These are phyloP conservation scores for Balamuthia mandrillaris DNA, from an alignment of 208 protist species.

Conservation along the genomic window DNA sequence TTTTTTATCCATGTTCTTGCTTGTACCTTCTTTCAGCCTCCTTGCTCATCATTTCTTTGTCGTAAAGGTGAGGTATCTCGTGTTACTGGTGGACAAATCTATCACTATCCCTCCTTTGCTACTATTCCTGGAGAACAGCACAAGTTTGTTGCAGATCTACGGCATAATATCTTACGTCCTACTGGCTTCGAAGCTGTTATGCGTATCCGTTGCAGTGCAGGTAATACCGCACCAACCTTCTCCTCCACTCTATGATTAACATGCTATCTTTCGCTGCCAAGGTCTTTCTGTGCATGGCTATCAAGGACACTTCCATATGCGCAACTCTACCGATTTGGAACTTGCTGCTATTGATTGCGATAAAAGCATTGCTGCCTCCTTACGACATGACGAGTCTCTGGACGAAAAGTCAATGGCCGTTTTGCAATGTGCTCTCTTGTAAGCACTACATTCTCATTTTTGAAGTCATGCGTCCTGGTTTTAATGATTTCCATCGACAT, in stretches of 20 bases:
- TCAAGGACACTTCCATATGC: constrained; percentile 9
- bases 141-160: constrained; percentile 57
- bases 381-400: constrained; percentile 21
- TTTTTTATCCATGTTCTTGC: background rate
- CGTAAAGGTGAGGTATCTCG: background rate
- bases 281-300: background rate
- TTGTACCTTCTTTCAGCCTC: background rate
- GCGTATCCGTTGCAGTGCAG: constrained; percentile 83
- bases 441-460: too few species aligned
- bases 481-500: background rate
- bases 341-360: constrained; percentile 17
- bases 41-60: background rate
- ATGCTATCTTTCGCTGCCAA: constrained; percentile 72
- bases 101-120: constrained; percentile 57
- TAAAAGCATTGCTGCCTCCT: constrained; percentile 6
- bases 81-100: constrained; percentile 64
- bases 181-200: constrained; percentile 92
- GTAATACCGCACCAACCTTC: constrained; percentile 72
- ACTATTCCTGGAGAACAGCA: background rate
- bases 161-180: constrained; percentile 73
- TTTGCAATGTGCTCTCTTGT: constrained; percentile 73
- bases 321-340: background rate
- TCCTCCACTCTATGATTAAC: constrained; percentile 83
- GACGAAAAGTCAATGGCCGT: background rate
- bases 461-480: too few species aligned